phyloP scores from a whole-genome alignment of 2,329 filamentous ascomycete genomes.

The Alternaria novae-zelandiae region DNA sequence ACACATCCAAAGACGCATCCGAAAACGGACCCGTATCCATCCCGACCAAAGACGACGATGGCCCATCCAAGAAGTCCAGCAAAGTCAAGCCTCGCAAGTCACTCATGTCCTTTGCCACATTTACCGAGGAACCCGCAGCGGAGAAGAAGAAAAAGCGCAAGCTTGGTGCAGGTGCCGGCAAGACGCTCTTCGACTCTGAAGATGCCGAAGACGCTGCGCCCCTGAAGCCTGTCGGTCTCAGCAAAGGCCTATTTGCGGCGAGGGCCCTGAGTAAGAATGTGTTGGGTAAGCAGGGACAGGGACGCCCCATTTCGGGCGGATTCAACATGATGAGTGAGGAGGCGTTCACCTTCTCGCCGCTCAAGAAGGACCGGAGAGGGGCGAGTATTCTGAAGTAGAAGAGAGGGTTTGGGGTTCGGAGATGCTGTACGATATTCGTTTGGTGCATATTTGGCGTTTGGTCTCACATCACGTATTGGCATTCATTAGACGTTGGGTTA shows the following conservation, averaged over 20 bases:
- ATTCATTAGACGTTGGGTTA: neutral
- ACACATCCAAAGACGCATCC: conserved; percentile 44
- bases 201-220: conserved; percentile 41
- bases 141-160: conserved; percentile 69
- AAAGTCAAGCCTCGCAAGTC: conserved; percentile 55
- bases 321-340: conserved; percentile 47
- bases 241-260: conserved; percentile 47
- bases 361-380: conserved; percentile 49
- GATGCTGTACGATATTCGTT: neutral
- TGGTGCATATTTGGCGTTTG: neutral
- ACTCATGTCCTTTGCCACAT: conserved; percentile 55
- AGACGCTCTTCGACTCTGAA: conserved; percentile 68
- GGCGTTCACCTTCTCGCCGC: conserved; percentile 48
- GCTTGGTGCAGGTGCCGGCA: conserved; percentile 65
- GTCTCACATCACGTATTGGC: neutral
- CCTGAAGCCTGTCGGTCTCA: conserved; percentile 40
- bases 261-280: conserved; percentile 46
- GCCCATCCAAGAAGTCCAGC: conserved; percentile 41
- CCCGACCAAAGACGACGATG: conserved; percentile 45
- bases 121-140: conserved; percentile 47
- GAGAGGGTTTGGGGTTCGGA: neutral
- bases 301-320: conserved; percentile 40
- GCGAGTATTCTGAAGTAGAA: conserved; percentile 34
- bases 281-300: conserved; percentile 33
- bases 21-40: conserved; percentile 46